phyloP scores from a whole-genome alignment of 1,284 basidiomycete species.

The Rhodotorula sp. region DNA sequence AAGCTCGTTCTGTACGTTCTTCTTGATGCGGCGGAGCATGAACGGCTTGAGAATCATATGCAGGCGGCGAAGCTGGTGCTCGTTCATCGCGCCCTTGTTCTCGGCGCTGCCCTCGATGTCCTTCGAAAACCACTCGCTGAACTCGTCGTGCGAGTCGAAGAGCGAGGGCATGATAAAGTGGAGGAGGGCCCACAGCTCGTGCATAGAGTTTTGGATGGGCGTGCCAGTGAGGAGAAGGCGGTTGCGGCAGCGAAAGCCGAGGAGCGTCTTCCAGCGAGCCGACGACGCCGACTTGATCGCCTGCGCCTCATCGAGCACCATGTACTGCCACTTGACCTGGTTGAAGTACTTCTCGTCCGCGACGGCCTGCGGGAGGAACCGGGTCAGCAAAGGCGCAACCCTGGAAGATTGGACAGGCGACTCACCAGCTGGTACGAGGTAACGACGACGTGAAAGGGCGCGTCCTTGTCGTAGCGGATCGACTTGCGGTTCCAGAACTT shows the following conservation, averaged over 20 bases:
- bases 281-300: constrained; percentile 99
- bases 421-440: constrained; percentile 91
- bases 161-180: constrained; percentile 99
- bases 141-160: constrained; percentile 99
- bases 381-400: neutral
- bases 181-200: constrained; percentile 98
- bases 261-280: constrained; percentile 94
- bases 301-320: constrained; percentile 98
- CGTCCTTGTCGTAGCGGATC: constrained; percentile 90
- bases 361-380: constrained; percentile 61
- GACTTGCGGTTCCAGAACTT: constrained; percentile 99
- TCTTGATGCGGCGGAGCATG: constrained; percentile 96
- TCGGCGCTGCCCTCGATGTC: constrained; percentile 90
- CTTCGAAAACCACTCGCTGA: constrained; percentile 99
- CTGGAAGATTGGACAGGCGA: constrained; percentile 44
- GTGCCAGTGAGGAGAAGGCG: constrained; percentile 93
- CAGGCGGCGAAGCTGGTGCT: constrained; percentile 88
- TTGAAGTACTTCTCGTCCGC: constrained; percentile 99
- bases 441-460: constrained; percentile 94
- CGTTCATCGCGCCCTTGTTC: constrained; percentile 88
- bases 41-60: constrained; percentile 99
- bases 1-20: constrained; percentile 99
- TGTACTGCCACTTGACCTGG: constrained; percentile 98
- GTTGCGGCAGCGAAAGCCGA: constrained; percentile 95
- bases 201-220: constrained; percentile 99